A percentile compares a stretch with the other conserved stretches of the same genome.
Conservation (phyloP, 305 asterid genomes). For the Rubia tinctorum region DNA sequence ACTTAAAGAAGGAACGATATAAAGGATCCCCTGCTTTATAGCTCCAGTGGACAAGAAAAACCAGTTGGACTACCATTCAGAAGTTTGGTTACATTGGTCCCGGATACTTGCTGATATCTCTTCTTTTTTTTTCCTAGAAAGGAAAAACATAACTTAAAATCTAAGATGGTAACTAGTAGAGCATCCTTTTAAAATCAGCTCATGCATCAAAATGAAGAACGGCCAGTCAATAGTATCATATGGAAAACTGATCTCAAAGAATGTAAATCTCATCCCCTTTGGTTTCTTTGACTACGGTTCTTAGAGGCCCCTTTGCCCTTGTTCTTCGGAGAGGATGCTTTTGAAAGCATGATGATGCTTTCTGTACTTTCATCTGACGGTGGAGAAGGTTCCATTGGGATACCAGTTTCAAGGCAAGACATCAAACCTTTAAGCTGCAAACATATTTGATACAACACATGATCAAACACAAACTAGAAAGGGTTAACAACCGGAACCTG, state of each 20-base stretch:
- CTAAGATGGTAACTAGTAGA: too few relatives aligned
- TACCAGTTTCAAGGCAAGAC: constrained; percentile 49
- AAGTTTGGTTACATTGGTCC: too few relatives aligned
- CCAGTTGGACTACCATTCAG: too few relatives aligned
- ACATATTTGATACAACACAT: constrained; percentile 10
- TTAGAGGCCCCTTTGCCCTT: constrained; percentile 7
- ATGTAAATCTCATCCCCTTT: not conserved
- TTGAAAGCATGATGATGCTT: constrained; percentile 13
- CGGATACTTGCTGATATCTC: too few relatives aligned
- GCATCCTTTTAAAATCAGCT: not conserved
- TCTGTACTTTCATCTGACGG: constrained; percentile 24
- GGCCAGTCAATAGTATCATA: not conserved
- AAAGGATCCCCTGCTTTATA: too few relatives aligned
- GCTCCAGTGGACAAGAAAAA: too few relatives aligned
- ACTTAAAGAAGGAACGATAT: too few relatives aligned
- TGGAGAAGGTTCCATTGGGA: constrained; percentile 29
- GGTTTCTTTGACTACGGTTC: not conserved
- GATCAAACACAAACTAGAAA: constrained; percentile 9
- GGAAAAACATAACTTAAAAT: too few relatives aligned
- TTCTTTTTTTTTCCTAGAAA: too few relatives aligned
- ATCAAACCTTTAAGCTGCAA: constrained; percentile 60
- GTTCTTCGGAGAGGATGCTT: constrained; percentile 33
- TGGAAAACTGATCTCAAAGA: not conserved
- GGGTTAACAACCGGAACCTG: constrained; percentile 5
- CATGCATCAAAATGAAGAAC: not conserved